These are phyloP conservation scores for Candida sojae DNA, from an alignment of 1,139 yeast species.

Conservation along the genomic window DNA sequence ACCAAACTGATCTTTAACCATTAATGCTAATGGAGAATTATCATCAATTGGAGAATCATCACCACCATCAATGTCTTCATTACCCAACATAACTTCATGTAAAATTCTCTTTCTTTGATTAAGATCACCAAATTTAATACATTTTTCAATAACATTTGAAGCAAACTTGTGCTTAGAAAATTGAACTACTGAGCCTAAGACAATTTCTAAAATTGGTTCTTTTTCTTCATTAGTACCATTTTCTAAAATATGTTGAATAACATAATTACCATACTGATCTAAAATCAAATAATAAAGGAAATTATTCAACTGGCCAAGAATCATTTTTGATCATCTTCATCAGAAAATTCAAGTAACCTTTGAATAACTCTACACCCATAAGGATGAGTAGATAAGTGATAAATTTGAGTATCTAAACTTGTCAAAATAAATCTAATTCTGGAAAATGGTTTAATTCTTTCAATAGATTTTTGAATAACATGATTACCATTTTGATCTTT, in stretches of 20 bases:
- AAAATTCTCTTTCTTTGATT: conserved; percentile 65
- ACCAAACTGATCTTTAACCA: conserved; percentile 98
- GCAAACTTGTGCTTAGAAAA: conserved; percentile 96
- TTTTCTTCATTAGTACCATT: conserved; percentile 59
- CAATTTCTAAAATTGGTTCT: conserved; percentile 42
- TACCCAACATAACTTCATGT: conserved; percentile 58
- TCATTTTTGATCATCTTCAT: conserved; percentile 60
- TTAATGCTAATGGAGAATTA: conserved; percentile 66
- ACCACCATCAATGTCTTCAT: conserved; percentile 35
- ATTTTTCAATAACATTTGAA: conserved; percentile 94
- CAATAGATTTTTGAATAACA: conserved; percentile 94
- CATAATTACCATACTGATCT: conserved; percentile 97
- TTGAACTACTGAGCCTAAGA: conserved; percentile 63
- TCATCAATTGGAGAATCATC: conserved; percentile 51
- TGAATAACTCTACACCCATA: conserved; percentile 98
- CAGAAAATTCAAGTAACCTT: conserved; percentile 78
- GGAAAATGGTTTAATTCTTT: conserved; percentile 68
- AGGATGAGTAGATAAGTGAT: conserved; percentile 90
- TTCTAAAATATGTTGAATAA: conserved; percentile 91
- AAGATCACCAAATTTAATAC: conserved; percentile 71
- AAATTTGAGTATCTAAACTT: conserved; percentile 75
- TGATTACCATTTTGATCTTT: conserved; percentile 98
- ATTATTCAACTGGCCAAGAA: conserved; percentile 69
- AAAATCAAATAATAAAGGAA: conserved; percentile 79
- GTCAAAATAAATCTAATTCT: conserved; percentile 71